phyloP scores from a whole-genome alignment of 2,329 filamentous ascomycete species.

The Proliferodiscus dingleyae region DNA sequence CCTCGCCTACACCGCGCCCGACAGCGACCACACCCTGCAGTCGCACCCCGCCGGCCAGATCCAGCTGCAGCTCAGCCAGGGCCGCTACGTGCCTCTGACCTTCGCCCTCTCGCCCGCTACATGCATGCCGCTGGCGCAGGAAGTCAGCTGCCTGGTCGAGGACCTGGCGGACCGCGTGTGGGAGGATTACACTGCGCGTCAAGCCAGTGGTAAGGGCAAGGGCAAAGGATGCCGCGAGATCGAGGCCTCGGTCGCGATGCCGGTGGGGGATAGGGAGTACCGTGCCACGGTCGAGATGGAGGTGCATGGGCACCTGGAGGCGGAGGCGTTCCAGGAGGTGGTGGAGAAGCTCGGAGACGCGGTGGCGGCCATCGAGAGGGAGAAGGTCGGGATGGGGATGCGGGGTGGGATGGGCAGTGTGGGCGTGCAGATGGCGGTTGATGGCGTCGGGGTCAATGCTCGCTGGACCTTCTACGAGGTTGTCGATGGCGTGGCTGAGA shows the following conservation, averaged over 20 bases:
- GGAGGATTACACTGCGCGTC: too few relatives aligned
- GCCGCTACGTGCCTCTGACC: background rate
- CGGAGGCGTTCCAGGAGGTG: background rate
- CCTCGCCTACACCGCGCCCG: background rate
- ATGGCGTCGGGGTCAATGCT: background rate
- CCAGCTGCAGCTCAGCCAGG: background rate
- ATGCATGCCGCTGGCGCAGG: background rate
- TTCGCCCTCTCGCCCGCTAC: background rate
- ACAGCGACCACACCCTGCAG: background rate
- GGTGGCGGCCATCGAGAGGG: background rate
- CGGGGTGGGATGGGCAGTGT: background rate
- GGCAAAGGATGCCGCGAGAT: background rate
- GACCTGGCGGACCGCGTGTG: background rate
- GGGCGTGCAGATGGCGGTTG: background rate
- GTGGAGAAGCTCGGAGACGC: background rate
- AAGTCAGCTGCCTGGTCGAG: background rate
- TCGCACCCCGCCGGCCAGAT: background rate
- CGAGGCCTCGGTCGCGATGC: background rate
- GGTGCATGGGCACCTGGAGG: slow-evolving; percentile 2
- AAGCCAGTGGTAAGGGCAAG: too few relatives aligned
- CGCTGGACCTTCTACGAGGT: slow-evolving; percentile 2
- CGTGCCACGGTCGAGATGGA: background rate
- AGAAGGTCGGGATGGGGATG: background rate
- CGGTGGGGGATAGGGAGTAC: background rate
- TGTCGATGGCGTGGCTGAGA: background rate